Conservation (phyloP, 2,329 filamentous ascomycete genomes). For the Xylaria sp. region DNA sequence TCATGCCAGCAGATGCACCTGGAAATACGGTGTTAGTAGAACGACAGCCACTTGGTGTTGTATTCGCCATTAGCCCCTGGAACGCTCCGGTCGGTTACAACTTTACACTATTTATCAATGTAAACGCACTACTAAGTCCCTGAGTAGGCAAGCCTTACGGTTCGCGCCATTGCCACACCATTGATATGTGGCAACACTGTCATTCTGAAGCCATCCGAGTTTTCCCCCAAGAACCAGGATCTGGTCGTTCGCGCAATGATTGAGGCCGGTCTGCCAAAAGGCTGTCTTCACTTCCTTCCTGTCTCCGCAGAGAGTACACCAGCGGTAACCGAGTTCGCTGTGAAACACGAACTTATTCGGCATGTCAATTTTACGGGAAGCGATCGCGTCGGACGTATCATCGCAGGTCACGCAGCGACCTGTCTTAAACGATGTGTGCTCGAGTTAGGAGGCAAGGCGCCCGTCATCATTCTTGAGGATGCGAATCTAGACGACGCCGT, state of each 20-base stretch:
- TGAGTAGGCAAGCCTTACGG: conserved; percentile 28
- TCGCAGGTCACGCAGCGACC: conserved; percentile 75
- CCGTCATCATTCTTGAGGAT: conserved; percentile 81
- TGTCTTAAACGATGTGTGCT: conserved; percentile 82
- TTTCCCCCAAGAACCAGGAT: conserved; percentile 71
- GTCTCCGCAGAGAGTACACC: conserved; percentile 72
- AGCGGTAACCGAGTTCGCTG: conserved; percentile 72
- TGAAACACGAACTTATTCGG: conserved; percentile 72
- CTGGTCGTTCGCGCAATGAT: conserved; percentile 71
- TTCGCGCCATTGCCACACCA: conserved; percentile 53
- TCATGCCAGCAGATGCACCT: conserved; percentile 47
- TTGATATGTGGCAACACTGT: conserved; percentile 76
- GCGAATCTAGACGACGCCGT: conserved; percentile 80
- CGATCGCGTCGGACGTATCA: conserved; percentile 76
- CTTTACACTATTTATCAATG: not conserved
- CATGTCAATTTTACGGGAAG: conserved; percentile 91
- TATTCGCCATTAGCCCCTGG: conserved; percentile 84
- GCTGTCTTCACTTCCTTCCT: conserved; percentile 78
- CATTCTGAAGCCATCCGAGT: conserved; percentile 77
- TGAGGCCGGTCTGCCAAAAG: conserved; percentile 79
- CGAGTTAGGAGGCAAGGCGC: conserved; percentile 85
- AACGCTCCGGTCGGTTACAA: conserved; percentile 51
- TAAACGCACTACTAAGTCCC: not conserved
- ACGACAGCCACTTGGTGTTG: conserved; percentile 81
- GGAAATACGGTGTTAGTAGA: conserved; percentile 69